Conservation (phyloP, 768 basidiomycete species). For the Auriscalpium vulgare region DNA sequence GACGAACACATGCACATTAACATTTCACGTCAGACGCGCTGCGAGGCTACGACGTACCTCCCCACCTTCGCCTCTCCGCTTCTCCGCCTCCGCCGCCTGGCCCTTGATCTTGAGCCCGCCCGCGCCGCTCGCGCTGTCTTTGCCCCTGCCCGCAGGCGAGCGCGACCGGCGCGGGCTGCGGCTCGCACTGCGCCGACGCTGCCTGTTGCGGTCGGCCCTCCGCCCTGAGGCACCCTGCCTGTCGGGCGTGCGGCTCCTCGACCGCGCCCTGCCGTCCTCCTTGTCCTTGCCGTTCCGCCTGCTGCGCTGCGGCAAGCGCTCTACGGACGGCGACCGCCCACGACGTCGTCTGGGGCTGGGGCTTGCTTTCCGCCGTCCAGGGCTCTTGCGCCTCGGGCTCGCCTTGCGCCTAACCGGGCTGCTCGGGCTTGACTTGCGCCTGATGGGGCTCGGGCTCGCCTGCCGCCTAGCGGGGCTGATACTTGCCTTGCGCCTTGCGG, state of each 20-base stretch:
- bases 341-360: constrained; percentile 11
- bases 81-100: constrained; percentile 47
- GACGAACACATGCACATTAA: not conserved
- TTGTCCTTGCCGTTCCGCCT: constrained; percentile 6
- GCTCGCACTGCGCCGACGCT: constrained; percentile 23
- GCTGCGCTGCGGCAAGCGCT: constrained; percentile 21
- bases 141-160: constrained; percentile 8
- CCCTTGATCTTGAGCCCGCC: constrained; percentile 73
- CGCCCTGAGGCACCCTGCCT: not conserved
- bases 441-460: not conserved
- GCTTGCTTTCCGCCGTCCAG: not conserved
- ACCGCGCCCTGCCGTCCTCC: constrained; percentile 1
- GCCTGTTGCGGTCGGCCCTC: not conserved
- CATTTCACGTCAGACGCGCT: not conserved
- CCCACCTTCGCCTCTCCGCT: constrained; percentile 47
- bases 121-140: constrained; percentile 21
- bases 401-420: not conserved
- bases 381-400: not conserved
- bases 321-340: constrained; percentile 25
- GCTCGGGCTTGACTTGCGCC: not conserved
- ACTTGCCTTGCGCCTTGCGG: too few relatives aligned
- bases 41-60: constrained; percentile 13
- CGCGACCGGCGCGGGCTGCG: constrained; percentile 5
- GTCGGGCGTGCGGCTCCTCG: not conserved
- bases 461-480: not conserved